Evolutionary conservation across 1,284 basidiomycete genomes (phyloP).

Genomic region (Microbotryomycetes sp.): DNA sequence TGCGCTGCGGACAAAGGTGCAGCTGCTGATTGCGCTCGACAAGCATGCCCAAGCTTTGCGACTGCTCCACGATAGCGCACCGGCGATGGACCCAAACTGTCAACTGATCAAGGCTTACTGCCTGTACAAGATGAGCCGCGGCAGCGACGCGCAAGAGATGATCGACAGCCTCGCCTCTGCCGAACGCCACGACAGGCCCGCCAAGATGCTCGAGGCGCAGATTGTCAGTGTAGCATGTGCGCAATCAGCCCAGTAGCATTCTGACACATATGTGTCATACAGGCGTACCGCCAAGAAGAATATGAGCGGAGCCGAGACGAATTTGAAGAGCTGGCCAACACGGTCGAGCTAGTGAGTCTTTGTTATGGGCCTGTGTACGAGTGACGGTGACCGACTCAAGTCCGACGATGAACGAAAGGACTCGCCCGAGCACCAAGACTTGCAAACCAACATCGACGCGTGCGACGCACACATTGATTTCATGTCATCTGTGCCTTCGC

Average conservation of each 20-base stretch:
- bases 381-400: background rate
- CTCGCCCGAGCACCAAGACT: conserved; percentile 34
- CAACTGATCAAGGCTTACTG: conserved; percentile 23
- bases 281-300: conserved; percentile 33
- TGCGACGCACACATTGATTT: conserved; percentile 29
- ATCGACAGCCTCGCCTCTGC: conserved; percentile 7
- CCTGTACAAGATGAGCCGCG: conserved; percentile 31
- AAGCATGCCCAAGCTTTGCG: conserved; percentile 13
- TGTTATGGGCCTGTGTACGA: background rate
- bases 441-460: conserved; percentile 27
- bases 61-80: background rate
- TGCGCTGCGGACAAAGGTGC: conserved; percentile 23
- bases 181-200: conserved; percentile 9
- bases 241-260: no score
- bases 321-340: conserved; percentile 31
- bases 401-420: conserved; percentile 12
- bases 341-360: conserved; percentile 27
- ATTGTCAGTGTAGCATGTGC: conserved; percentile 18
- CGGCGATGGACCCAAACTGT: background rate
- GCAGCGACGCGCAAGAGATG: conserved; percentile 9
- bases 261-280: background rate
- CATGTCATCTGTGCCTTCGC: conserved; percentile 23
- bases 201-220: conserved; percentile 30
- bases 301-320: conserved; percentile 21
- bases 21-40: conserved; percentile 33